Conservation (phyloP, 2,329 filamentous ascomycete species). For the Escovopsis sp. region DNA sequence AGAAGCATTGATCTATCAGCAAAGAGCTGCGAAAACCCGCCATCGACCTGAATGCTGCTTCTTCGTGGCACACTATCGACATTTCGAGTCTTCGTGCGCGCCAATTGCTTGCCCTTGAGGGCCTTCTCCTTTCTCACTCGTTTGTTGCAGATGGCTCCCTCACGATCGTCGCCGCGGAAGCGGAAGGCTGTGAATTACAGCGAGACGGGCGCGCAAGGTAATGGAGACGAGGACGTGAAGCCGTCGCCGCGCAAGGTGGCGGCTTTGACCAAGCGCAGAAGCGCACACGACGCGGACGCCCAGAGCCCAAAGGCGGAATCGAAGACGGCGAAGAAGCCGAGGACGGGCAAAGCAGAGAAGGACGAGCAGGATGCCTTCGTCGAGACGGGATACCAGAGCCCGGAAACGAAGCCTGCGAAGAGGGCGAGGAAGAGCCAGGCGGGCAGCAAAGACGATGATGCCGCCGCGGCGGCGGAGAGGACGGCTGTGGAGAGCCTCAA, state of each 20-base stretch:
- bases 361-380: neutral
- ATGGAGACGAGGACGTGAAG: slow-evolving; percentile 8
- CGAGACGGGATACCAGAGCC: neutral
- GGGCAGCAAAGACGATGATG: slow-evolving; percentile 22
- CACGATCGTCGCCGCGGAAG: slow-evolving; percentile 16
- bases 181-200: slow-evolving; percentile 18
- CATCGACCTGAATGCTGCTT: too few relatives aligned
- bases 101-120: too few relatives aligned
- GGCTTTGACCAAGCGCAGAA: slow-evolving; percentile 11
- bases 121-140: too few relatives aligned
- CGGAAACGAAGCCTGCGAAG: neutral
- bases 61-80: too few relatives aligned
- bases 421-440: slow-evolving; percentile 9
- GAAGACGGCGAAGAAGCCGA: slow-evolving; percentile 9
- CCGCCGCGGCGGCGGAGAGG: slow-evolving; percentile 47
- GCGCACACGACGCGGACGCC: slow-evolving; percentile 1
- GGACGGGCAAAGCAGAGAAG: slow-evolving; percentile 15
- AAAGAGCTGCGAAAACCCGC: too few relatives aligned
- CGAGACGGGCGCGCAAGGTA: slow-evolving; percentile 9
- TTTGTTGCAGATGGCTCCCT: too few relatives aligned
- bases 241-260: slow-evolving; percentile 3
- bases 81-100: too few relatives aligned
- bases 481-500: slow-evolving; percentile 50
- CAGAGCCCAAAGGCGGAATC: neutral
- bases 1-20: too few relatives aligned